Base-by-base conservation (phyloP, 129 eudicot species). In the Kitagawia praeruptora region DNA sequence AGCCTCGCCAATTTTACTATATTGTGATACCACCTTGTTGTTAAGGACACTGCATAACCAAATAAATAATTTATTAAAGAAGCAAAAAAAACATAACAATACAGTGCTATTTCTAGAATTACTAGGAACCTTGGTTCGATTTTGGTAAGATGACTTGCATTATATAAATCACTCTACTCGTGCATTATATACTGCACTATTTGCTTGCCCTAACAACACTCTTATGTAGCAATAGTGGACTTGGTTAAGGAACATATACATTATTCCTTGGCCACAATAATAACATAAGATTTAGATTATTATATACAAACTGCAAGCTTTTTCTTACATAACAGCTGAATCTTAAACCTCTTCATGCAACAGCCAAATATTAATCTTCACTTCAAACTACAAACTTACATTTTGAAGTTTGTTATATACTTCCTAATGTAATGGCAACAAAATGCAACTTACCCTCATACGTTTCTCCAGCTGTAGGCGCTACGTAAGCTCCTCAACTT, bases 401-500 rank as follows among this genome's bases (percentile, higher is more conserved):
- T 21, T 28, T 27, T 7, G 13, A 25, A 41, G 19, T 10, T 40
- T 73, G 53, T 44, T 21, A 42, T 23, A 41, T 23, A 71, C 28
- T 73, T 73, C 37, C 54, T 21, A 42, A 73, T 21, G 23, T 11
- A 21, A 40, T n/a, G 48, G 47, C 47, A 11, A 73, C 51, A 41
- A 19, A 23, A 73, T 73, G 39, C 53, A 9, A 87, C 91, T 85
- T 79, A 96, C 99, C 89, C 99, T 89, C 98, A 92, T 92, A 42
- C 99, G 99, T 81, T 96, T 96, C 92, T 96, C 99, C 84, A 96
- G 92, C 85, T 96, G 98, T 77, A 96, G 83, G 74, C 99, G 84
- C 99, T 96, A 96, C 54, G 99, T n/a, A n/a, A n/a, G n/a, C n/a
- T n/a, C n/a, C n/a, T n/a, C n/a, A n/a, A n/a, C n/a, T n/a, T n/a